Conservation (phyloP, 2,329 filamentous ascomycete species). For the Epicoccum sorghinum region DNA sequence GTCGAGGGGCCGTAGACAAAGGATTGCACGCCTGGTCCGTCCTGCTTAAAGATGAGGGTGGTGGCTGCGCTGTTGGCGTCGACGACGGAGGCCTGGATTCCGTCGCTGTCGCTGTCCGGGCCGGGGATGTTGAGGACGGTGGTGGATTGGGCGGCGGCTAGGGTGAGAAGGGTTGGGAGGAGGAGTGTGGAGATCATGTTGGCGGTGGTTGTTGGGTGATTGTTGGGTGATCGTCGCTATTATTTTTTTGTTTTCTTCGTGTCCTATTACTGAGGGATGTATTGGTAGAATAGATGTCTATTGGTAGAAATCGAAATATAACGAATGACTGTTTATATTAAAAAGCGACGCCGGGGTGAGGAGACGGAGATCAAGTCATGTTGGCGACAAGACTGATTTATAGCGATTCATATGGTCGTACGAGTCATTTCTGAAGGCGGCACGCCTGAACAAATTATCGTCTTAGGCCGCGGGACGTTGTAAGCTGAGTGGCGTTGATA, state of each 20-base stretch:
- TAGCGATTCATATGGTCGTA: not conserved
- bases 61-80: slow-evolving; percentile 20
- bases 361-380: not conserved
- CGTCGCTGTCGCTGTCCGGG: slow-evolving; percentile 6
- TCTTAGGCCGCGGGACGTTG: not conserved
- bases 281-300: too few species aligned
- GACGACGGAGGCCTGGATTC: slow-evolving; percentile 23
- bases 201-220: not conserved
- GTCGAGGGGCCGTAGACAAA: slow-evolving; percentile 27
- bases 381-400: not conserved
- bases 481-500: not conserved
- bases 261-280: too few species aligned
- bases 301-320: not conserved
- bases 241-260: not conserved
- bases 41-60: slow-evolving; percentile 19
- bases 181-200: slow-evolving; percentile 14
- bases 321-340: not conserved
- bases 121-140: slow-evolving; percentile 20
- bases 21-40: slow-evolving; percentile 15
- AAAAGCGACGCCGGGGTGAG: too few species aligned
- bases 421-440: not conserved
- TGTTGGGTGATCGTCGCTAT: not conserved
- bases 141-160: slow-evolving; percentile 21
- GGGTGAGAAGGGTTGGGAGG: slow-evolving; percentile 10
- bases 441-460: not conserved